phyloP scores from a whole-genome alignment of 441 rosid genomes.

The Adansonia rubrostipa region DNA sequence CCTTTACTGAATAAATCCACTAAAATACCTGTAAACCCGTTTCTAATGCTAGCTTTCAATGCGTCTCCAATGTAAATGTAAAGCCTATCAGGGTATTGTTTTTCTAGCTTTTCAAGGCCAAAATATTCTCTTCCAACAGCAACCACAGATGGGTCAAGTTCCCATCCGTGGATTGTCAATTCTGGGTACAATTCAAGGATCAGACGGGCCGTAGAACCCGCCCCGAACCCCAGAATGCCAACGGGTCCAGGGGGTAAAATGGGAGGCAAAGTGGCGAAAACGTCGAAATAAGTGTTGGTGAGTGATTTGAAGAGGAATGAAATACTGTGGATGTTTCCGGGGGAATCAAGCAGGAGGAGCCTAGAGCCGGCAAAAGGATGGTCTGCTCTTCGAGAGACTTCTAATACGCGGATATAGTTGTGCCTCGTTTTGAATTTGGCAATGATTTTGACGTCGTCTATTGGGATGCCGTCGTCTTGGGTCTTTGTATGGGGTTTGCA shows the following conservation, averaged over 20 bases:
- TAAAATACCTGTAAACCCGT: slow-evolving; percentile 72
- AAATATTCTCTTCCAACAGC: slow-evolving; percentile 79
- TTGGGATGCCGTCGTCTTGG: slow-evolving; percentile 67
- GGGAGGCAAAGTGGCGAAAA: slow-evolving; percentile 80
- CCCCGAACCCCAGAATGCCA: slow-evolving; percentile 86
- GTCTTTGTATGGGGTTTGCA: slow-evolving; percentile 27
- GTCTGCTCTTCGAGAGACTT: slow-evolving; percentile 66
- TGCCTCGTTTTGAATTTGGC: slow-evolving; percentile 79
- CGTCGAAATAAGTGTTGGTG: slow-evolving; percentile 78
- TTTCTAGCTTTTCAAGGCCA: slow-evolving; percentile 69
- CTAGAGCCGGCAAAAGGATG: slow-evolving; percentile 87
- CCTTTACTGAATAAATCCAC: slow-evolving; percentile 82
- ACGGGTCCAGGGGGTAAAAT: slow-evolving; percentile 72
- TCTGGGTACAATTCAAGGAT: slow-evolving; percentile 74
- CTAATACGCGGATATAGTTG: slow-evolving; percentile 81
- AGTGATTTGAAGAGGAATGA: slow-evolving; percentile 66
- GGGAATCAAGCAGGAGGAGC: slow-evolving; percentile 85
- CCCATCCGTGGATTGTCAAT: slow-evolving; percentile 74
- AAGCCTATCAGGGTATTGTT: slow-evolving; percentile 54
- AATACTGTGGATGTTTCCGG: slow-evolving; percentile 91
- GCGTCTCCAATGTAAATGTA: slow-evolving; percentile 72
- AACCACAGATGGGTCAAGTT: slow-evolving; percentile 78
- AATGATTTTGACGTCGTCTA: slow-evolving; percentile 63
- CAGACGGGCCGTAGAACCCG: slow-evolving; percentile 77
- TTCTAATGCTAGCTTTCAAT: slow-evolving; percentile 49